These are phyloP conservation scores for Blastomyces parvus DNA, from an alignment of 2,329 filamentous ascomycete genomes.

Conservation along the genomic window DNA sequence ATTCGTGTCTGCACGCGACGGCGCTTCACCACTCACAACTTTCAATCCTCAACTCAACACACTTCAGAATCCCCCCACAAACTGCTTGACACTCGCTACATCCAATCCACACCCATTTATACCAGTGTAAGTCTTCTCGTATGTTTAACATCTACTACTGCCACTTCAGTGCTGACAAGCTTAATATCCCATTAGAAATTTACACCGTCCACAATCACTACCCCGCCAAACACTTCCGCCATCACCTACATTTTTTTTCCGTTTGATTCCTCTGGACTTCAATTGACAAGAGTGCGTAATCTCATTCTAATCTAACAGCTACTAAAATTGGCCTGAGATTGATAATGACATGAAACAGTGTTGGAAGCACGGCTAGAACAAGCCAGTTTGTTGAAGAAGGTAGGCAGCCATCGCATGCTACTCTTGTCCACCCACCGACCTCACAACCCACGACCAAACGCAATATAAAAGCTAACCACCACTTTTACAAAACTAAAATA, in stretches of 20 bases:
- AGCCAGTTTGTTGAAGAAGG: constrained; percentile 91
- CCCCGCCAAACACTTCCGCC: neutral
- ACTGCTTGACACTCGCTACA: neutral
- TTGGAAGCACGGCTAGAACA: constrained; percentile 97
- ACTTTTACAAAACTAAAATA: constrained; percentile 29
- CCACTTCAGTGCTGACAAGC: neutral
- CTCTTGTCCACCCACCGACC: neutral
- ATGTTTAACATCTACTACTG: neutral
- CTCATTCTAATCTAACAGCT: neutral
- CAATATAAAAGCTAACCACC: constrained; percentile 9
- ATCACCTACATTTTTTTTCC: neutral
- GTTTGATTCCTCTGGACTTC: neutral
- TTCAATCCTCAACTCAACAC: neutral
- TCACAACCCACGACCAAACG: neutral
- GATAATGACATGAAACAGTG: constrained; percentile 46
- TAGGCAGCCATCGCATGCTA: constrained; percentile 34
- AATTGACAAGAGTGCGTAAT: constrained; percentile 25
- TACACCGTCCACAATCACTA: neutral
- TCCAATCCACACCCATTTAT: neutral
- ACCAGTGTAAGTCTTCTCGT: neutral
- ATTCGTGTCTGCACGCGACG: constrained; percentile 8
- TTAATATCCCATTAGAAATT: neutral
- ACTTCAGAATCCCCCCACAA: neutral
- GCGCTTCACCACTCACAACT: neutral
- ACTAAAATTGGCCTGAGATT: neutral